Conservation (phyloP, 2,329 filamentous ascomycete species). For the Fusarium sp. region DNA sequence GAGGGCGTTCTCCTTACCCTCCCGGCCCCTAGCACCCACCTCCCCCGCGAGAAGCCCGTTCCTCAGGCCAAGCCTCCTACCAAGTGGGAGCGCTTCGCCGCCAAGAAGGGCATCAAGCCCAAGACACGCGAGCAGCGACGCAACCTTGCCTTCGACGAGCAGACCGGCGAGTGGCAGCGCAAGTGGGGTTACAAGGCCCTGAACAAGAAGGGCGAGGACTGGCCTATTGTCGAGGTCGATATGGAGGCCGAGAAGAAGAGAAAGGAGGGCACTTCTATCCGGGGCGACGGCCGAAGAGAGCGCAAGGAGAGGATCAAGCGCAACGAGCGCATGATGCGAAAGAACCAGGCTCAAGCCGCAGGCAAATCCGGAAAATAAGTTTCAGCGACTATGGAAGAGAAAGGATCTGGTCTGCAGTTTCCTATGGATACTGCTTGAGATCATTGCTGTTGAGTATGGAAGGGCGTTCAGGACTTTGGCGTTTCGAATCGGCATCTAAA, state of each 20-base stretch:
- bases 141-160: conserved; percentile 88
- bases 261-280: conserved; percentile 74
- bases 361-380: conserved; percentile 43
- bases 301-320: conserved; percentile 78
- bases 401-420: conserved; percentile 14
- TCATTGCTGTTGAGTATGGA: conserved; percentile 42
- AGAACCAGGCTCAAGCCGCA: conserved; percentile 68
- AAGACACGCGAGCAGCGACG: conserved; percentile 83
- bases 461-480: conserved; percentile 53
- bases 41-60: conserved; percentile 94
- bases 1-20: conserved; percentile 85
- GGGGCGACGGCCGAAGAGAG: conserved; percentile 74
- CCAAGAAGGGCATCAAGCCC: conserved; percentile 95
- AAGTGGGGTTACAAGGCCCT: conserved; percentile 96
- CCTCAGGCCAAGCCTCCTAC: conserved; percentile 86
- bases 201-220: conserved; percentile 88
- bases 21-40: conserved; percentile 75
- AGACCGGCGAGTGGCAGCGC: conserved; percentile 87
- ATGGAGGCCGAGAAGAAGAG: conserved; percentile 76
- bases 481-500: conserved; percentile 48
- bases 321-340: conserved; percentile 79
- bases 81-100: conserved; percentile 96
- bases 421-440: conserved; percentile 22
- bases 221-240: conserved; percentile 89
- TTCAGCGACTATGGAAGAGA: conserved; percentile 20